Base-by-base conservation (phyloP, 495 filamentous ascomycete species). In the Neurospora sp. region DNA sequence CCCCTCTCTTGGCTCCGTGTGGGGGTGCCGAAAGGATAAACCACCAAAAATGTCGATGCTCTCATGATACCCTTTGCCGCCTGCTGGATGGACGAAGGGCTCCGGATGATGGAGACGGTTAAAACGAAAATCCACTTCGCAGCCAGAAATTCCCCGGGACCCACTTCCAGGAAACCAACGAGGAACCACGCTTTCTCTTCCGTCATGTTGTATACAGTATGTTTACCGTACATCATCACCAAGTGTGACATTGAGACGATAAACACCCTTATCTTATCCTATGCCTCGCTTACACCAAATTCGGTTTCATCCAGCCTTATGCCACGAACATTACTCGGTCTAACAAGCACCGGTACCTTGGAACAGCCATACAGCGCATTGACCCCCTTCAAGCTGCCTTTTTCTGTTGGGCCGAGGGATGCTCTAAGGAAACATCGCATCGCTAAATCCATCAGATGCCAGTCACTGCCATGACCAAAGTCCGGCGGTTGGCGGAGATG, bases 401-500 rank as follows among this genome's bases (percentile, higher is more conserved):
- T 37, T 37, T 35, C 27, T 66, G 23, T 18, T 66, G 27, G 54
- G 54, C 23, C 14, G 23, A 35, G 54, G 54, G 14, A 66, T 18
- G 27, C 12, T 66, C 27, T 35, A 35, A 9, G 27, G 3, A 66
- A 16, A 35, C 54, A 37, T 66, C 49, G 10, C 49, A 14, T 60
- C 54, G 54, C 27, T 35, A 66, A 14, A 35, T 7, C 12, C 54
- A 66, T 66, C 14, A 35, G 14, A 18, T 37, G 27, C 14, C 27
- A 66, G 27, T 62, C 54, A 62, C 23, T 62, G 54, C 54, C 54
- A 31, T 62, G 39, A 46, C 38, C 41, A 10, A 74, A 69, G 40
- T 41, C 11, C 16, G 60, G 44, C 70, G 72, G 75, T 74, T 72
- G 69, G 71, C 73, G 74, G 75, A 75, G 71, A 44, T 71, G 42